Evolutionary conservation across 2,329 filamentous ascomycete species (phyloP).

Genomic region (Stromatinia cepivora): DNA sequence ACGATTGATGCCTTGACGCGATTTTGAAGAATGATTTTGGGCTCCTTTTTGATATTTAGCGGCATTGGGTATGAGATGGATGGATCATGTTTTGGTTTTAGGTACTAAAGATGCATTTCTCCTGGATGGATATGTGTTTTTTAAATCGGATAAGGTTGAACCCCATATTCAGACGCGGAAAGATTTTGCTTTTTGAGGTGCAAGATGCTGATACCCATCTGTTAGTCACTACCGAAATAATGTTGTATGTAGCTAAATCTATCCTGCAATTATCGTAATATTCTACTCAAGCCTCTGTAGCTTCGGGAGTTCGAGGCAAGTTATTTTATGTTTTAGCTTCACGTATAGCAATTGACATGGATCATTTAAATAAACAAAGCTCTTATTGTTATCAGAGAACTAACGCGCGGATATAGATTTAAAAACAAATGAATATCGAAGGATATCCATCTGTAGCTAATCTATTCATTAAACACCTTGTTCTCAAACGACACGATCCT

Average conservation of each 20-base stretch:
- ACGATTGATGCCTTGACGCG: slow-evolving; percentile 6
- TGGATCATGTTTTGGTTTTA: neutral
- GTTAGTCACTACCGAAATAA: neutral
- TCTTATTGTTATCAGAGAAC: neutral
- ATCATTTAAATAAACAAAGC: neutral
- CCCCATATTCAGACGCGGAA: neutral
- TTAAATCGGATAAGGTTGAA: neutral
- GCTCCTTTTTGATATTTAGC: neutral
- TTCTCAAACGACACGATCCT: neutral
- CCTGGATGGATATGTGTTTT: neutral
- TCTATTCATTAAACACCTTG: slow-evolving; percentile 7
- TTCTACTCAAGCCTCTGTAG: too few species aligned
- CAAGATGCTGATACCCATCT: neutral
- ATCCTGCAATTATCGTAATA: too few species aligned
- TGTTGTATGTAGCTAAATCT: slow-evolving; percentile 3
- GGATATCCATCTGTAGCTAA: neutral
- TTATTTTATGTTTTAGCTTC: neutral
- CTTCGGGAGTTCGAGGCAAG: too few species aligned
- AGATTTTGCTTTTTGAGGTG: neutral
- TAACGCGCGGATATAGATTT: neutral
- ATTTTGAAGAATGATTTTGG: neutral
- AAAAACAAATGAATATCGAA: neutral
- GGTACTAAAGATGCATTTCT: neutral
- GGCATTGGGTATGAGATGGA: slow-evolving; percentile 12
- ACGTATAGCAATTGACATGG: neutral